Evolutionary conservation across 805 yeast species (phyloP).

Genomic region (Sungouiella thailandica): DNA sequence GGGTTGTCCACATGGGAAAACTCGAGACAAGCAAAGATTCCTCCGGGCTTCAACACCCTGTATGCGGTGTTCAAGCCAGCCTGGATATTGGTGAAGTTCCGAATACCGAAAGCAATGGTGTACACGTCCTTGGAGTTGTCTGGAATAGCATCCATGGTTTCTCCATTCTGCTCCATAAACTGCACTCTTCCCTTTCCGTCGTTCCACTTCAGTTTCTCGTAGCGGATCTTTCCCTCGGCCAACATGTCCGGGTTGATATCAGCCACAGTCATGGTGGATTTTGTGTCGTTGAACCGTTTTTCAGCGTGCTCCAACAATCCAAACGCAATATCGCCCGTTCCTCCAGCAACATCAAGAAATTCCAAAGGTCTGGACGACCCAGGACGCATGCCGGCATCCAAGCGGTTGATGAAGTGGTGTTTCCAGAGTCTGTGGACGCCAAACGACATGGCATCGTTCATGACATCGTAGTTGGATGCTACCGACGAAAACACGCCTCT

Average conservation of each 20-base stretch:
- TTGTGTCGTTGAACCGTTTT: slow-evolving; percentile 64
- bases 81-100: slow-evolving; percentile 93
- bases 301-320: slow-evolving; percentile 91
- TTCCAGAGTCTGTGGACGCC: slow-evolving; percentile 97
- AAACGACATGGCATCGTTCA: slow-evolving; percentile 97
- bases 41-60: slow-evolving; percentile 94
- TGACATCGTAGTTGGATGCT: slow-evolving; percentile 88
- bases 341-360: slow-evolving; percentile 97
- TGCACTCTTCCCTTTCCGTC: slow-evolving; percentile 59
- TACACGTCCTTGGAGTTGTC: slow-evolving; percentile 90
- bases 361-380: slow-evolving; percentile 72
- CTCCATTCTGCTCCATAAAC: slow-evolving; percentile 91
- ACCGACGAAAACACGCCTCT: slow-evolving; percentile 90
- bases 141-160: slow-evolving; percentile 73
- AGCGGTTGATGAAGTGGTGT: slow-evolving; percentile 75
- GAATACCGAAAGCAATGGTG: slow-evolving; percentile 95
- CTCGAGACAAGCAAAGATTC: slow-evolving; percentile 93
- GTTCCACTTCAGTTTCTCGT: slow-evolving; percentile 53
- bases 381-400: slow-evolving; percentile 92
- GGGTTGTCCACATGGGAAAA: slow-evolving; percentile 88
- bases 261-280: slow-evolving; percentile 80
- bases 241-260: slow-evolving; percentile 97
- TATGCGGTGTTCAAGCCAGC: slow-evolving; percentile 94
- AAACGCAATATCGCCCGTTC: slow-evolving; percentile 97
- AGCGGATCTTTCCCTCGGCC: slow-evolving; percentile 82